A percentile compares a stretch with the other conserved stretches of the same genome.
Conservation (phyloP, 2,329 filamentous ascomycete species). For the Aureobasidium lini region DNA sequence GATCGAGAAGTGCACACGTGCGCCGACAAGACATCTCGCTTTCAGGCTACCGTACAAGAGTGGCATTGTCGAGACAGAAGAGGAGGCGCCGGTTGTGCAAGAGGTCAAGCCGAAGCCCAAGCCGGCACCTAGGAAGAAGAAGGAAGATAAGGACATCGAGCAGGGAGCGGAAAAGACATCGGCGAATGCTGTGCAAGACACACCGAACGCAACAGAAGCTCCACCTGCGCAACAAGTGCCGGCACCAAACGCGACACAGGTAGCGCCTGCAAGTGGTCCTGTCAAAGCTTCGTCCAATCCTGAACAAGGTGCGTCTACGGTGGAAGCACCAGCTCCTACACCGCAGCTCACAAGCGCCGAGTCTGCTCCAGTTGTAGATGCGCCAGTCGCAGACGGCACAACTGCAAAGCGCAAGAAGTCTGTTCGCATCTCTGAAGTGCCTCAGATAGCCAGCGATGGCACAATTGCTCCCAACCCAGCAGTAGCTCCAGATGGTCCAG, state of each 20-base stretch:
- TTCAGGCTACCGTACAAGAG: slow-evolving; percentile 43
- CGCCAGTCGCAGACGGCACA: background rate
- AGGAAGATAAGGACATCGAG: slow-evolving; percentile 10
- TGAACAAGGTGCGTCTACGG: background rate
- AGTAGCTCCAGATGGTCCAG: background rate
- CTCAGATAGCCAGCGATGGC: background rate
- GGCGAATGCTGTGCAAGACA: background rate
- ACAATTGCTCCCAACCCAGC: background rate
- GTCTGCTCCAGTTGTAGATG: background rate
- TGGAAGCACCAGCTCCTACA: background rate
- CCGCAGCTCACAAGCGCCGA: background rate
- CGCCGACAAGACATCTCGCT: slow-evolving; percentile 49
- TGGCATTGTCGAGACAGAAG: slow-evolving; percentile 28
- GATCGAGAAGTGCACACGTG: slow-evolving; percentile 50
- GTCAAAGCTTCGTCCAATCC: background rate
- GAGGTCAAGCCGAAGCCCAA: slow-evolving; percentile 11
- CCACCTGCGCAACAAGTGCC: background rate
- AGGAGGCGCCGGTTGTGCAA: slow-evolving; percentile 20
- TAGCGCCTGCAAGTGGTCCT: background rate
- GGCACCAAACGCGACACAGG: background rate
- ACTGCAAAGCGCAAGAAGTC: slow-evolving; percentile 3
- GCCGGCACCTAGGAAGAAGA: slow-evolving; percentile 6
- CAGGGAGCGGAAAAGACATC: background rate
- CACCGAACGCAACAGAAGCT: background rate
- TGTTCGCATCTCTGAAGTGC: slow-evolving; percentile 9